Base-by-base conservation (phyloP, 2,329 filamentous ascomycete genomes). In the Anthostomella pinea region DNA sequence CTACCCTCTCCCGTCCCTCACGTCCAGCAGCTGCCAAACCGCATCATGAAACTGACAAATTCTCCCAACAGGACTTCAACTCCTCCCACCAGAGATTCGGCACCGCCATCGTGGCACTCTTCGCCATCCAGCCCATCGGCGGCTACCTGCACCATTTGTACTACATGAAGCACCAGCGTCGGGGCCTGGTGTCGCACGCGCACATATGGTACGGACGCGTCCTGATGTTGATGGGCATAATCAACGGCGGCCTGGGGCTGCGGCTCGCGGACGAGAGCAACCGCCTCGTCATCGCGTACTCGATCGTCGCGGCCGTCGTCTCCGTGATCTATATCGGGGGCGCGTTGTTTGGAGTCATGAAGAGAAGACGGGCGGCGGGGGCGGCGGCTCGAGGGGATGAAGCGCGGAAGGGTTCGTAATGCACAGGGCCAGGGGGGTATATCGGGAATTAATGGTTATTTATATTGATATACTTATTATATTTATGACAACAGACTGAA, bases 201-300 rank as follows among this genome's bases (percentile, higher is more conserved):
- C 81, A 85, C 53, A 73, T 81, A 47, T 83, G 77, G 77, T 79
- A 72, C 50, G 81, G 81, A 9, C 71, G 80, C 13, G 49, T 63
- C 2, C 57, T 83, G 27, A 74, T 85, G 45, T 37, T 75, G 13
- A 54, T 83, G 3, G 80, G 77, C 17, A 66, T 83, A 28, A 56
- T 83, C 48, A 84, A 84, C 49, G 81, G 80, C 37, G 81, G 79
- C 0, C 58, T 84, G 4, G 81, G 81, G 3, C 61, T 85, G 18
- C 43, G 70, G 45, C 63, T 81, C 11, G 66, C 73, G 1, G 44
- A 49, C 11, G 66, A 69, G 1, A 46, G 59, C 1, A 58, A 43
- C 3, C 51, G 56, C 8, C 69, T 71, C 28, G 57, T 74, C 34
- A 68, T 77, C 30, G 73, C 71, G 0, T 84, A 83, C 56, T 60